These are phyloP conservation scores for Babesia bigemina DNA, from an alignment of 169 alveolate genomes.

Conservation along the genomic window DNA sequence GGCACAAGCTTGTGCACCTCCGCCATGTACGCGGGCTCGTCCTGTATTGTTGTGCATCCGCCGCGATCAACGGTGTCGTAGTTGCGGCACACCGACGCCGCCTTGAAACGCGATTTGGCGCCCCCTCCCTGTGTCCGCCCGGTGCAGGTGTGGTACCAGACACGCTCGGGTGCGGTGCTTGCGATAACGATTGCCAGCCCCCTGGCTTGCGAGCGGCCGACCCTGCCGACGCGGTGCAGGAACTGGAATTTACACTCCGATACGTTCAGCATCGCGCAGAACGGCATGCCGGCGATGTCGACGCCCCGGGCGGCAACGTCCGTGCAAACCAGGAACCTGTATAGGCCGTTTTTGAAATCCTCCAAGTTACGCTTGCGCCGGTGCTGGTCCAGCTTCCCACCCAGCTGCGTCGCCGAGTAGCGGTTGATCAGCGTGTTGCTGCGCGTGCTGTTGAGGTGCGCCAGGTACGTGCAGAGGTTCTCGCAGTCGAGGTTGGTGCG, in stretches of 20 bases:
- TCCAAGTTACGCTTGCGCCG: constrained; percentile 55
- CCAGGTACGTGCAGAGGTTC: constrained; percentile 58
- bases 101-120: neutral
- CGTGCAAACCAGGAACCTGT: constrained; percentile 91
- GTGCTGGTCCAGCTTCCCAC: constrained; percentile 60
- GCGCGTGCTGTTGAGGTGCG: constrained; percentile 44
- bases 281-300: constrained; percentile 91
- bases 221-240: constrained; percentile 70
- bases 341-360: constrained; percentile 65
- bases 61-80: constrained; percentile 57
- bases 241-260: constrained; percentile 66
- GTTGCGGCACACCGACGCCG: constrained; percentile 41
- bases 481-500: constrained; percentile 70
- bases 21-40: constrained; percentile 60
- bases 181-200: constrained; percentile 65
- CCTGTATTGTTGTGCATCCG: constrained; percentile 64
- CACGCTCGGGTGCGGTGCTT: constrained; percentile 60
- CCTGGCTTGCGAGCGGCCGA: constrained; percentile 63
- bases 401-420: constrained; percentile 60
- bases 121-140: constrained; percentile 25
- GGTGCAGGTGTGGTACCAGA: constrained; percentile 69
- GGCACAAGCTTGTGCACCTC: constrained; percentile 40
- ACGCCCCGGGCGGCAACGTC: constrained; percentile 99
- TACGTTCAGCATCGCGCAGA: constrained; percentile 56
- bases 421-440: constrained; percentile 44